Evolutionary conservation across 2,329 filamentous ascomycete genomes (phyloP), one percentile per base, ranked within the genome.

Genomic region (Rutstroemia sp.): DNA sequence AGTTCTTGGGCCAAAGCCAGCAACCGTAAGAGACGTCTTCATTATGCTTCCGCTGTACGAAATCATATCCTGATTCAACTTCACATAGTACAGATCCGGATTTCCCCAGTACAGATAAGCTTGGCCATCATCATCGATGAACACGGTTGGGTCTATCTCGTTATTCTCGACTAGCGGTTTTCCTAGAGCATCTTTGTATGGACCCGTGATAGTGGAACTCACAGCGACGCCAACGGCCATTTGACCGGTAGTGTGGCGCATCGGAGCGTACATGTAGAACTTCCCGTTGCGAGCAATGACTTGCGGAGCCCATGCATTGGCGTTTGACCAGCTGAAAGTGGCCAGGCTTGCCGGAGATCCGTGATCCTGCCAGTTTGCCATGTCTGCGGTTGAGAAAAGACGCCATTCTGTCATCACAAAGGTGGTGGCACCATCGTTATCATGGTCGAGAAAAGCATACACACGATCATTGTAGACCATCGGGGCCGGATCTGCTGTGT

Each of bases 281-380:
- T 48, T 30, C 17, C 25, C 25, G 27, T 48, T 48, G 12, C 46
- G 46, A 10, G 17, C 17, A 48, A 48, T 16, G 9, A 48, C 46
- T 25, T 48, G 46, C n/a, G 19, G 19, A n/a, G 46, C 46, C 46
- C 46, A 48, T n/a, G 46, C 46, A 17, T 48, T 48, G 17, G 46
- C 46, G 16, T 48, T 30, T 10, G 19, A 21, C 46, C 46, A 48
- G 25, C 19, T 30, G 25, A 48, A 48, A 17, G 46, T 48, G 16
- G 46, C 25, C 46, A 48, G 46, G 19, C 46, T 48, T 8, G 27
- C 27, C 7, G 25, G 19, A 17, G 46, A 23, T 19, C 46, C 46
- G 25, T 48, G 46, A n/a, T 48, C 46, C 16, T 48, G 46, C 46
- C 46, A 48, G 25, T 48, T 48, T 10, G n/a, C 46, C 46, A 48